A percentile compares a stretch with the other conserved stretches of the same genome.
Evolutionary conservation across 2,329 filamentous ascomycete genomes (phyloP).

Genomic region (Cercospora zeae-maydis): DNA sequence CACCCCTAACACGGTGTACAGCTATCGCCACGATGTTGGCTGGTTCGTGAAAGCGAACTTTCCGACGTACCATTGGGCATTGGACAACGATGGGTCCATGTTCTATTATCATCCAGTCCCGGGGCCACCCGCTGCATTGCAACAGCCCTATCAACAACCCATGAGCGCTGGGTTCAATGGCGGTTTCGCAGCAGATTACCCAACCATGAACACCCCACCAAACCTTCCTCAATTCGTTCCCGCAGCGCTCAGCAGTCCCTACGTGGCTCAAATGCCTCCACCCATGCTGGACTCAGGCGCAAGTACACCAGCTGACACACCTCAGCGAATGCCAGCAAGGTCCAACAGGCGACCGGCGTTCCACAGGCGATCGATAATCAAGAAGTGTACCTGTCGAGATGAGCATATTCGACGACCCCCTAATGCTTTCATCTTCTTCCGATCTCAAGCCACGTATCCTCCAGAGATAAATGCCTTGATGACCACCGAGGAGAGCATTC

Average conservation of each 20-base stretch:
- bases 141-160: neutral
- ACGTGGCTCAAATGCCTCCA: neutral
- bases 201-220: too few relatives aligned
- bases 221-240: too few relatives aligned
- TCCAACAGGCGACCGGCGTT: neutral
- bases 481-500: neutral
- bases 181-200: too few relatives aligned
- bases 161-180: too few relatives aligned
- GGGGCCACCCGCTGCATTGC: neutral
- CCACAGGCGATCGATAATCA: neutral
- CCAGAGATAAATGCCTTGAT: neutral
- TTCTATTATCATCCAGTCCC: neutral
- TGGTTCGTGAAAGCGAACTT: neutral
- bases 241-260: too few relatives aligned
- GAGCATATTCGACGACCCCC: neutral
- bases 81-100: neutral
- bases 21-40: neutral
- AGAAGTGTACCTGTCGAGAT: neutral
- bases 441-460: neutral
- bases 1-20: neutral
- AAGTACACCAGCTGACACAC: neutral
- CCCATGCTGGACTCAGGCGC: neutral
- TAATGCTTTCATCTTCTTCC: constrained; percentile 8
- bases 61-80: neutral
- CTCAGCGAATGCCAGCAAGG: neutral